Base-by-base conservation (phyloP, 345 rosid genomes). In the Salix caprea region DNA sequence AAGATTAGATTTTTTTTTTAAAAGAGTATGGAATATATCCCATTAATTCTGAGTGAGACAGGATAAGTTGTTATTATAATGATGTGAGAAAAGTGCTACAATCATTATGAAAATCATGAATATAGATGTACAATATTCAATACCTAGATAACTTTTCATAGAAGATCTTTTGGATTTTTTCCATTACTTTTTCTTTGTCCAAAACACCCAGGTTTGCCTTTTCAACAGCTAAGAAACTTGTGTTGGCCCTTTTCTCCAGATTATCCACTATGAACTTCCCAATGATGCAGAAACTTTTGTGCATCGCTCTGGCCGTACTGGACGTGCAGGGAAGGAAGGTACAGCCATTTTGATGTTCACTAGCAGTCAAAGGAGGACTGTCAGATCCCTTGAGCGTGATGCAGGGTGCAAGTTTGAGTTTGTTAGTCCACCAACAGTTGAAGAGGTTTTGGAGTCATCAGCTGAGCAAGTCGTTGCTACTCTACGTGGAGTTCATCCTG, bases 291-390 rank as follows among this genome's bases (percentile, higher is more conserved):
- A 96, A 84, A 91, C 98, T 44, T 96, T 96, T 90, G 99, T 95
- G 82, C 99, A 93, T 79, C 97, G 99, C 72, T 96, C 99, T 78
- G 99, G 98, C 37, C 98, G 98, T 82, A 96, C 99, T 68, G 99
- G 99, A 64, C 98, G 97, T 52, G 99, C 98, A 15, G 99, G 99
- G 77, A 96, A 96, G 85, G 91, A 89, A 90, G 99, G 99, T 78
- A 86, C 90, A 84, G 94, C 98, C 62, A 84, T 96, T 86, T 85
- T 96, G 77, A 88, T 96, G 99, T 89, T 78, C 79, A 88, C 91
- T 21, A 86, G 81, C 78, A 91, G 86, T 86, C 99, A 96, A 84
- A 90, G 91, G 86, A 91, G 96, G 80, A 93, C 96, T 28, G 93
- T 96, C 64, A 85, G 90, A 81, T 86, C 94, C 72, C 92, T 93